Evolutionary conservation across 257 asterid species (phyloP).

Genomic region (Thymus quinquecostatus): DNA sequence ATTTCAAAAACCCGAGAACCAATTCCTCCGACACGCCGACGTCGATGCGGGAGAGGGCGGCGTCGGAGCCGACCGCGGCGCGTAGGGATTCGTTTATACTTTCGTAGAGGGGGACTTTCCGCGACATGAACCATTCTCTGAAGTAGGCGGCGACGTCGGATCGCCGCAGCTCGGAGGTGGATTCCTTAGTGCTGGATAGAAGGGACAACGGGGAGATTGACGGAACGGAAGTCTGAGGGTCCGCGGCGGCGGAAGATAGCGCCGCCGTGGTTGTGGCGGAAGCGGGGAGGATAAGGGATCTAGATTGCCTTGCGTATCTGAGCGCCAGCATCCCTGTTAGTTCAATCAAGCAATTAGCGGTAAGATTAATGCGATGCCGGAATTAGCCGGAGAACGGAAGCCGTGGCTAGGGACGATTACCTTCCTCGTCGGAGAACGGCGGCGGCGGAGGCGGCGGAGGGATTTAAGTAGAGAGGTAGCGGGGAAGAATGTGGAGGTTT

Average conservation of each 20-base stretch:
- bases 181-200: conserved; percentile 24
- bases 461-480: not conserved
- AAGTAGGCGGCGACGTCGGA: conserved; percentile 46
- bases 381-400: not conserved
- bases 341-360: not conserved
- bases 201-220: not conserved
- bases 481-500: not conserved
- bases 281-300: conserved; percentile 34
- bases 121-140: conserved; percentile 71
- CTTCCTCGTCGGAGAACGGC: conserved; percentile 19
- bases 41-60: conserved; percentile 53
- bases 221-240: not conserved
- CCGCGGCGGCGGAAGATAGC: conserved; percentile 21
- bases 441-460: conserved; percentile 29
- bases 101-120: conserved; percentile 52
- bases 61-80: conserved; percentile 53
- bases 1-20: conserved; percentile 59
- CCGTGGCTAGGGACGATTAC: not conserved
- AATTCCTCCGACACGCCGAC: conserved; percentile 53
- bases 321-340: conserved; percentile 37
- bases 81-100: conserved; percentile 61
- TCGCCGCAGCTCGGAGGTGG: conserved; percentile 24
- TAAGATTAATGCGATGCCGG: not conserved
- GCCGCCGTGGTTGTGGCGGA: conserved; percentile 19
- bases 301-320: conserved; percentile 41